Evolutionary conservation across 140 eudicot species (phyloP).

Genomic region (Bidens hawaiensis): DNA sequence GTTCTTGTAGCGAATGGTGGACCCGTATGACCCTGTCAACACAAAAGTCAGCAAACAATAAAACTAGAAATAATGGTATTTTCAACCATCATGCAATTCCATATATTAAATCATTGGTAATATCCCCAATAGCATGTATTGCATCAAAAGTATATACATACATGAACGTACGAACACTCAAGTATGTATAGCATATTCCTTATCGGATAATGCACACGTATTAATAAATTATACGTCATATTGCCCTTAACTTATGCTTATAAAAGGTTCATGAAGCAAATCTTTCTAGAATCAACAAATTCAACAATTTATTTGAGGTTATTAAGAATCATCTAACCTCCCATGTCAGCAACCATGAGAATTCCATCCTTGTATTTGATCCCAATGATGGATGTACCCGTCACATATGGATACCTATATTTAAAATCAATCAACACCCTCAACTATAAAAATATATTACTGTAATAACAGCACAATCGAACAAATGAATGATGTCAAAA

Average conservation of each 20-base stretch:
- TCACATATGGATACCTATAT: constrained; percentile 67
- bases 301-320: not conserved
- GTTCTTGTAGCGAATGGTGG: constrained; percentile 79
- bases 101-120: too few relatives aligned
- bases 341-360: constrained; percentile 95
- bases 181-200: not conserved
- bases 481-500: not conserved
- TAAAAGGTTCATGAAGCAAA: too few relatives aligned
- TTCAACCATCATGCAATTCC: not conserved
- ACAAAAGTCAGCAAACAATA: not conserved
- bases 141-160: too few relatives aligned
- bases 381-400: constrained; percentile 83
- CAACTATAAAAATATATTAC: not conserved
- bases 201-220: too few relatives aligned
- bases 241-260: too few relatives aligned
- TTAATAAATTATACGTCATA: too few relatives aligned
- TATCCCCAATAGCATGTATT: too few relatives aligned
- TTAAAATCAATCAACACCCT: not conserved
- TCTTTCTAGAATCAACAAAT: too few relatives aligned
- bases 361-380: constrained; percentile 90
- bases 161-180: not conserved
- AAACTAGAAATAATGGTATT: not conserved
- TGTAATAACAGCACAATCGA: not conserved
- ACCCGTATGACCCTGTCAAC: constrained; percentile 78
- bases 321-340: constrained; percentile 46